phyloP scores from a whole-genome alignment of 306 rosid species.

The Medicago ruthenica region DNA sequence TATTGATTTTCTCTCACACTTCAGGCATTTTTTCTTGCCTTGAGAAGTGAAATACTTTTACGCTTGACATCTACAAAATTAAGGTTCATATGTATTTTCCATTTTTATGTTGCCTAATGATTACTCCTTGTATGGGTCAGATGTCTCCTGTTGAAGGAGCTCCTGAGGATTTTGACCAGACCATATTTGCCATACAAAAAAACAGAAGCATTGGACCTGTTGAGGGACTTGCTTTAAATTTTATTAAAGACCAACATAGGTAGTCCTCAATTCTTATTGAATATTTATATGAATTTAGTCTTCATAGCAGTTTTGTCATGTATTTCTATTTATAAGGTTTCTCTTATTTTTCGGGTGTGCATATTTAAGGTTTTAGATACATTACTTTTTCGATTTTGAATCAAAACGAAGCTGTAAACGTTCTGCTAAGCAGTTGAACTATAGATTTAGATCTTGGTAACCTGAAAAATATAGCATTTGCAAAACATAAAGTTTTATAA shows the following conservation, averaged over 20 bases:
- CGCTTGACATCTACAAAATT: background rate
- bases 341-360: background rate
- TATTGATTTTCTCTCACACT: constrained; percentile 17
- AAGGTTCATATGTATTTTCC: constrained; percentile 24
- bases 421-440: background rate
- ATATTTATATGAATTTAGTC: background rate
- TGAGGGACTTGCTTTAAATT: constrained; percentile 70
- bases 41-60: constrained; percentile 17
- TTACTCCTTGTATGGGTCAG: constrained; percentile 50
- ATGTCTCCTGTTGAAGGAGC: constrained; percentile 82
- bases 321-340: background rate
- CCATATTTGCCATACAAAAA: constrained; percentile 65
- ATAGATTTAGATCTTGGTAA: background rate
- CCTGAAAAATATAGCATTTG: background rate
- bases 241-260: constrained; percentile 88
- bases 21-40: constrained; percentile 4
- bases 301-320: background rate
- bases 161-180: constrained; percentile 96
- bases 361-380: constrained; percentile 10
- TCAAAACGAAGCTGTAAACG: constrained; percentile 19
- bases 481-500: background rate
- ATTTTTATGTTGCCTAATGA: constrained; percentile 39
- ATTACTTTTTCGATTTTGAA: background rate
- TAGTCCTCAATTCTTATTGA: constrained; percentile 38
- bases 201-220: constrained; percentile 65